These are phyloP conservation scores for Corchorus capsularis DNA, from an alignment of 345 rosid genomes.

Conservation along the genomic window DNA sequence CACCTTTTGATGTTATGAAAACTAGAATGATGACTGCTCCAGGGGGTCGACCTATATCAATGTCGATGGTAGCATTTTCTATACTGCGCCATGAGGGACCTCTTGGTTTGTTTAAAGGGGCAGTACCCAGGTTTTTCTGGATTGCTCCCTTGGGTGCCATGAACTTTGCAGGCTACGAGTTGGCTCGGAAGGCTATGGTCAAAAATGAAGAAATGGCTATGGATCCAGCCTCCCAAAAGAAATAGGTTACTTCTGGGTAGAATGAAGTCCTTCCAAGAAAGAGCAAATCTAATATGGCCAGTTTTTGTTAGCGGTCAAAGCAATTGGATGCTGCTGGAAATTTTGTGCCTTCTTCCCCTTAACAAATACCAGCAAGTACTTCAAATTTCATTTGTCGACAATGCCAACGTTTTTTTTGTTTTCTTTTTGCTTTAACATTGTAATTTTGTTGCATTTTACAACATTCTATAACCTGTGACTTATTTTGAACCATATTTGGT, in stretches of 20 bases:
- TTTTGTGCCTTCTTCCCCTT: constrained; percentile 9
- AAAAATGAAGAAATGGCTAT: constrained; percentile 48
- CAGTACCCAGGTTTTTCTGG: constrained; percentile 95
- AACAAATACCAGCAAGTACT: not conserved
- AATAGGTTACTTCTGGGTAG: constrained; percentile 40
- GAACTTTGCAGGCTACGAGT: constrained; percentile 99
- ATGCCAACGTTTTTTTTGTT: not conserved
- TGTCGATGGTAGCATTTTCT: constrained; percentile 72
- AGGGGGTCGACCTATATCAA: constrained; percentile 71
- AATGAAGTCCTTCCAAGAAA: not conserved
- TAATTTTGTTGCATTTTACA: not conserved
- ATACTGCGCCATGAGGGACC: constrained; percentile 92
- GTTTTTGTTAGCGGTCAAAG: constrained; percentile 11
- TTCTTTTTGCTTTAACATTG: not conserved
- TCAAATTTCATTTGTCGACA: constrained; percentile 14
- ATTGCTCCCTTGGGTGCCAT: constrained; percentile 99
- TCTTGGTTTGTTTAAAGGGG: constrained; percentile 93
- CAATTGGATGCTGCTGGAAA: not conserved
- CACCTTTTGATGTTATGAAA: constrained; percentile 98
- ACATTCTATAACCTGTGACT: not conserved
- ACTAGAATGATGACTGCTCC: constrained; percentile 99
- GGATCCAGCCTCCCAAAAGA: constrained; percentile 40
- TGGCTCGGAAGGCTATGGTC: constrained; percentile 83
- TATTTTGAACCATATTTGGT: not conserved
- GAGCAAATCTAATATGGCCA: not conserved